These are phyloP conservation scores for Amyloporia xantha DNA, from an alignment of 768 basidiomycete genomes.

Conservation along the genomic window DNA sequence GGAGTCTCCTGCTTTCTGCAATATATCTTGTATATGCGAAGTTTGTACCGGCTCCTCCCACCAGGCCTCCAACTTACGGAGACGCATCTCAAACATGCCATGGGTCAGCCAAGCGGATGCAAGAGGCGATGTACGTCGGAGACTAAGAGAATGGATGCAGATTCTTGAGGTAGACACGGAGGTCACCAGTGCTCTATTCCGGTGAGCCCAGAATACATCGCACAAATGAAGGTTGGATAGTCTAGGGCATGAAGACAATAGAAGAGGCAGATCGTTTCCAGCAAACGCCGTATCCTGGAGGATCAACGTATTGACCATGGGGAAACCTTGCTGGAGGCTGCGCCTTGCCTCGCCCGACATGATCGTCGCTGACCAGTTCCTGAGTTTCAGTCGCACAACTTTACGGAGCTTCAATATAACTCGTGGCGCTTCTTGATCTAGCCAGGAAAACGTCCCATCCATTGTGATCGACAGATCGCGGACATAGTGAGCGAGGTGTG, in stretches of 20 bases:
- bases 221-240: background rate
- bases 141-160: background rate
- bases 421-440: conserved; percentile 2
- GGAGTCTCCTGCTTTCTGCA: background rate
- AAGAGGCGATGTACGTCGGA: background rate
- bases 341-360: background rate
- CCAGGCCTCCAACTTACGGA: background rate
- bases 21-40: background rate
- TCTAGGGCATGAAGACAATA: background rate
- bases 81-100: background rate
- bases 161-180: background rate
- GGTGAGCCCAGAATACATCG: background rate
- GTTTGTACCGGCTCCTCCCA: background rate
- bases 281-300: background rate
- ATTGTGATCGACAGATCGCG: background rate
- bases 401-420: background rate
- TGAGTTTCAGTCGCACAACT: background rate
- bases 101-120: conserved; percentile 1
- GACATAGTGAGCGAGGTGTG: background rate
- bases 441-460: conserved; percentile 2
- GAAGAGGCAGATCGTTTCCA: background rate
- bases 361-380: too few relatives aligned
- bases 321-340: background rate
- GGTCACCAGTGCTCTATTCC: background rate
- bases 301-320: background rate